phyloP scores from a whole-genome alignment of 345 rosid species.

The Murraya paniculata region DNA sequence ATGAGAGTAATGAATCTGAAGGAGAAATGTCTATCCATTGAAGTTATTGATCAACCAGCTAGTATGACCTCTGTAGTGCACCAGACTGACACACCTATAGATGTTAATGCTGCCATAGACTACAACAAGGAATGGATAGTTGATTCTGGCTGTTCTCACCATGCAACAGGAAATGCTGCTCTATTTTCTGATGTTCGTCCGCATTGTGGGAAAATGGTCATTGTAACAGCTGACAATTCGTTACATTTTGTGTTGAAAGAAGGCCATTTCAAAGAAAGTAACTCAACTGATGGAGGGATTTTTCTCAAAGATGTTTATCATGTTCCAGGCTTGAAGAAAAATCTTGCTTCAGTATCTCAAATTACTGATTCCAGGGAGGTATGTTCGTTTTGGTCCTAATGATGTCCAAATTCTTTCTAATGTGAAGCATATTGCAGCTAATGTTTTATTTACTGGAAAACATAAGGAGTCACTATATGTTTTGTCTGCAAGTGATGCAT shows the following conservation, averaged over 20 bases:
- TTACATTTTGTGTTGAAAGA: neutral
- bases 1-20: neutral
- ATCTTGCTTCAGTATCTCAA: neutral
- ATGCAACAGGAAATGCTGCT: no score
- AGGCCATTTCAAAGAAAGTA: neutral
- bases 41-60: neutral
- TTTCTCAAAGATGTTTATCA: neutral
- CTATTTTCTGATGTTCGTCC: no score
- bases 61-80: neutral
- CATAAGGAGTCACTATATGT: neutral
- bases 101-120: neutral
- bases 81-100: neutral
- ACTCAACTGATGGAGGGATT: neutral
- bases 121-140: neutral
- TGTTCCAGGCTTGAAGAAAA: neutral
- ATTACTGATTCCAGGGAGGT: neutral
- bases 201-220: no score
- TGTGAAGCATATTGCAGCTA: neutral
- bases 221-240: neutral
- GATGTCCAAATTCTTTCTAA: neutral
- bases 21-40: neutral
- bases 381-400: neutral
- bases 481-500: neutral
- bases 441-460: neutral
- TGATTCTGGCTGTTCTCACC: neutral